Evolutionary conservation across 1,139 yeast genomes (phyloP), one percentile per base, ranked within the genome.

Genomic region (Kodamaea arcana): DNA sequence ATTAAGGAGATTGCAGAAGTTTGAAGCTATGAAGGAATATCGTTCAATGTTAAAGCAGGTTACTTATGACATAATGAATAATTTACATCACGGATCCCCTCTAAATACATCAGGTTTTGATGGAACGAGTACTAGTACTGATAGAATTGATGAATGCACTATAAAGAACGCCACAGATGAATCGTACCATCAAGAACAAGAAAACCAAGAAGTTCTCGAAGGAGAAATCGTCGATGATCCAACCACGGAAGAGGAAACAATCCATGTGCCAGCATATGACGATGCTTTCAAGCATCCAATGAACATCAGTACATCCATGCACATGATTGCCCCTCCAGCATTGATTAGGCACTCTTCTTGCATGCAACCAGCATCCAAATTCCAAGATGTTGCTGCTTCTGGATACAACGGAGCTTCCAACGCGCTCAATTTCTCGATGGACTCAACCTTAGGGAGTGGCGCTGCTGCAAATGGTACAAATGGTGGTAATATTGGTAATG

Each of bases 301-400:
- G 30, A 18, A 27, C 12, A 16, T 27, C 30, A 30, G 18, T 15
- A 21, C 32, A 3, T 25, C 32, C n/a, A 24, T 30, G 7, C 20
- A 36, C 16, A 23, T 30, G 15, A 38, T 30, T 8, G 37, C 31
- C 3, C 35, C 39, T 9, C 44, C 48, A 13, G 33, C 42, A 15
- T 46, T 61, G 32, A 39, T 47, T 14, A 51, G 66, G 36, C 55
- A 57, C 35, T 49, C 58, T 4, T 60, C 66, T 9, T 47, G 50
- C 32, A 42, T 53, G 13, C 54, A 44, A 34, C 53, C 43, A 34
- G 49, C 41, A 26, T 56, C 74, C 14, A 67, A 71, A 39, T 69
- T 69, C 43, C 72, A 64, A 41, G 94, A 84, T 45, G 80, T 83
- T 29, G 81, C 81, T 22, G 95, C 95, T 2, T 83, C 94, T 3